Evolutionary conservation across 192 early-diverging fungal species (phyloP), one percentile per base, ranked within the genome.

Genomic region (Podila epigama): DNA sequence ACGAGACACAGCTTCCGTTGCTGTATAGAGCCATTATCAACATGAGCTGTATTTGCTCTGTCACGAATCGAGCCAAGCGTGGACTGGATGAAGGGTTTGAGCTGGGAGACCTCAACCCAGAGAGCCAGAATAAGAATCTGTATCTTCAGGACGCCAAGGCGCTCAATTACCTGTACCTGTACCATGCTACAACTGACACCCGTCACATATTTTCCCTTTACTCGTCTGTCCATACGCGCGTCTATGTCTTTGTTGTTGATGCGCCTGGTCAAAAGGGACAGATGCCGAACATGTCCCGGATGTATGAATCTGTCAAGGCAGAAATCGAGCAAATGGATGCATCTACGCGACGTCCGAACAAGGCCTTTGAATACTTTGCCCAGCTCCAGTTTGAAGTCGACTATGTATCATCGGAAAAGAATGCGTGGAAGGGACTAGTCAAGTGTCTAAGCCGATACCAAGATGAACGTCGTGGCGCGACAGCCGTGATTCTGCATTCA

Each of bases 1-100:
- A 99, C 71, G 97, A 99, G 85, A 92, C 94, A 0, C 90, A 97
- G 60, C 75, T 97, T 6, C 90, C 93, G 16, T 73, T 94, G 5
- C 53, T 93, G 51, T 90, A 91, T 53, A 89, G 95, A 2, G 96
- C 93, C 12, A 80, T 99, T 52, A 86, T 96, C 5, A 81, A 89
- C 51, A 42, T 97, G 7, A 95, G 96, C 5, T 91, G 90, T 55
- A 66, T 86, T 3, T 82, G 82, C 16, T 78, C 70, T n/a, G 72
- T 87, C 8, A 48, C 29, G 4, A 71, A 50, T 32, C 54, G 58
- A 22, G 44, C 69, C 16, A 62, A 57, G 13, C 62, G 61, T 34
- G 68, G 69, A 1, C 33, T 86, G 27, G 86, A 88, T 37, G 81
- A 87, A 37, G 61, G 66, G 7, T 85, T 87, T 54, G 60, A 77